phyloP scores from a whole-genome alignment of 305 asterid species.

The Plantago lanceolata region DNA sequence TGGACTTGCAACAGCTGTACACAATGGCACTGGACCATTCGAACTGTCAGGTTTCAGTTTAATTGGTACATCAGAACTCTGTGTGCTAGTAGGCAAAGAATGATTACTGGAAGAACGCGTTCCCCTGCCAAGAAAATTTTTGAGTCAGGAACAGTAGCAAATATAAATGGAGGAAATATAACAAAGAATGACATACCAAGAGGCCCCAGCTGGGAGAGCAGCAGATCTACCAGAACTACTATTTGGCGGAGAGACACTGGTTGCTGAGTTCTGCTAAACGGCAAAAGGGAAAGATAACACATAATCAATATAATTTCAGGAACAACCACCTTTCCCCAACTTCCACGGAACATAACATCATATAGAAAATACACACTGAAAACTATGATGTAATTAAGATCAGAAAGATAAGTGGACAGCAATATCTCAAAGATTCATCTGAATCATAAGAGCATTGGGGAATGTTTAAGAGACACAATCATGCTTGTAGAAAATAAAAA shows the following conservation, averaged over 20 bases:
- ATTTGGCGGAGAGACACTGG: conserved; percentile 72
- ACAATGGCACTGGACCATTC: conserved; percentile 36
- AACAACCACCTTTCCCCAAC: background rate
- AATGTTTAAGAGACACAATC: conserved; percentile 5
- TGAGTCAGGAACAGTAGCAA: conserved; percentile 19
- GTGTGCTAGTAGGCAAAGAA: conserved; percentile 36
- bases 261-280: conserved; percentile 41
- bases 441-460: background rate
- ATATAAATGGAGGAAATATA: conserved; percentile 18
- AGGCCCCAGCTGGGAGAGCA: conserved; percentile 91
- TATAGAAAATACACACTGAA: background rate
- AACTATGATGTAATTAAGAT: conserved; percentile 10
- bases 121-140: conserved; percentile 56
- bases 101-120: conserved; percentile 57
- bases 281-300: background rate
- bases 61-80: conserved; percentile 40
- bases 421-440: conserved; percentile 1
- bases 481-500: background rate
- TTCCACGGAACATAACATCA: conserved; percentile 6
- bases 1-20: conserved; percentile 47
- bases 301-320: no score
- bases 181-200: conserved; percentile 50
- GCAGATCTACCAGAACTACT: conserved; percentile 83
- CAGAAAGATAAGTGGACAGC: background rate
- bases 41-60: conserved; percentile 40